Percentiles rank a stretch among this genome's conserved stretches.
These are phyloP conservation scores for Saitozyma sp. DNA, from an alignment of 768 basidiomycete species.

Conservation along the genomic window DNA sequence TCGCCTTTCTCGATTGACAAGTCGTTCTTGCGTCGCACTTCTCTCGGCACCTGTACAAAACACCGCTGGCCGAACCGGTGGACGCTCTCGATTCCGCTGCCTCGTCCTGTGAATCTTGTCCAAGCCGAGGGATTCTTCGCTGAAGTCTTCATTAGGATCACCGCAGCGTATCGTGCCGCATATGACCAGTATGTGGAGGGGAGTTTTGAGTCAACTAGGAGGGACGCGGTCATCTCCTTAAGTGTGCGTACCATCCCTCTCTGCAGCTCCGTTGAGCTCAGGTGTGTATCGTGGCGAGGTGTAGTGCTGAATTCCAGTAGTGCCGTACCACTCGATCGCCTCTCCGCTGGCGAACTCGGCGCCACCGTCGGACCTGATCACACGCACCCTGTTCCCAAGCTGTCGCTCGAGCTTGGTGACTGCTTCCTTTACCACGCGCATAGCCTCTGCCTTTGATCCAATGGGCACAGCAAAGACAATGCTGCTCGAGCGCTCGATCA, in stretches of 20 bases:
- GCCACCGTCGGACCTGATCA: conserved; percentile 4
- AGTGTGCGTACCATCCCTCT: conserved; percentile 5
- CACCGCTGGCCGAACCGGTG: neutral
- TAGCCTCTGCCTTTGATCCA: neutral
- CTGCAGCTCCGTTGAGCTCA: conserved; percentile 3
- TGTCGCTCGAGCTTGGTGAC: conserved; percentile 1
- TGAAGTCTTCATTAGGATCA: conserved; percentile 2
- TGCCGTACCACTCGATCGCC: neutral
- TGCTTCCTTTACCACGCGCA: no score
- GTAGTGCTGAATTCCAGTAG: conserved; percentile 1
- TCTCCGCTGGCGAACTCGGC: conserved; percentile 2
- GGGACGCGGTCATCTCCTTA: neutral
- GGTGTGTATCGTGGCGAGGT: conserved; percentile 3
- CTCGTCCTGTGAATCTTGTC: neutral
- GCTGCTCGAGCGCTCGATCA: neutral
- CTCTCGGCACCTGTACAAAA: neutral
- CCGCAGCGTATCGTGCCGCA: conserved; percentile 6
- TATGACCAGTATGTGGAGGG: conserved; percentile 4
- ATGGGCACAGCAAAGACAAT: conserved; percentile 4
- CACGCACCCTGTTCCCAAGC: conserved; percentile 2
- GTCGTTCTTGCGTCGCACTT: conserved; percentile 1
- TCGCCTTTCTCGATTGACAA: neutral
- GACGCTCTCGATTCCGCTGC: neutral
- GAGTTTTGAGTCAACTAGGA: neutral
- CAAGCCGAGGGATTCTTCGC: neutral